Conservation (phyloP, 1,284 basidiomycete genomes). For the Irpex lacteus region DNA sequence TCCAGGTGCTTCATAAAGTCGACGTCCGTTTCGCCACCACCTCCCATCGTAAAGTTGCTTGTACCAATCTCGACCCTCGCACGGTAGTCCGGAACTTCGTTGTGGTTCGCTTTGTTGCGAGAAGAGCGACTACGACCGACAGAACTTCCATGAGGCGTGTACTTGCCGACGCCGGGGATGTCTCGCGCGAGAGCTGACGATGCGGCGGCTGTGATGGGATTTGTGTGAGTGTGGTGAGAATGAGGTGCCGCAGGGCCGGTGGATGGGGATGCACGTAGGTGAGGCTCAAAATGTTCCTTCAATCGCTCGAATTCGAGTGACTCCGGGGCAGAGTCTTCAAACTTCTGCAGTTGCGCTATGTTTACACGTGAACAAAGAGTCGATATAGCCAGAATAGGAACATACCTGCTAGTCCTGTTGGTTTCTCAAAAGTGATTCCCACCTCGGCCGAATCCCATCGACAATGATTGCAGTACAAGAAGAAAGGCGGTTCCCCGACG, state of each 20-base stretch:
- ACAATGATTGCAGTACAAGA: conserved; percentile 89
- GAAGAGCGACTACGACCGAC: conserved; percentile 50
- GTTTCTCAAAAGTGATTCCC: conserved; percentile 93
- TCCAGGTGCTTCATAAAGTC: conserved; percentile 67
- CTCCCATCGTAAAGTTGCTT: conserved; percentile 48
- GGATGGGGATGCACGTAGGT: conserved; percentile 76
- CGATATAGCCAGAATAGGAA: not conserved
- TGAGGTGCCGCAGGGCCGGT: conserved; percentile 40
- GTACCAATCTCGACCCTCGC: conserved; percentile 62
- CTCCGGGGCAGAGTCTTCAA: conserved; percentile 82
- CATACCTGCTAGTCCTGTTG: conserved; percentile 88
- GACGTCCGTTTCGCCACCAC: conserved; percentile 67
- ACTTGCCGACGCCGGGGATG: conserved; percentile 74
- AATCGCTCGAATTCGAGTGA: conserved; percentile 87
- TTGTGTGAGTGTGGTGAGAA: conserved; percentile 68
- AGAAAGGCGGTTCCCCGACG: conserved; percentile 84
- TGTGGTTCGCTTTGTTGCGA: conserved; percentile 62
- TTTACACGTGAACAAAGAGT: conserved; percentile 5
- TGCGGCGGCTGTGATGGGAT: conserved; percentile 82
- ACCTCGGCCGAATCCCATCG: conserved; percentile 93
- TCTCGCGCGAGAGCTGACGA: conserved; percentile 80
- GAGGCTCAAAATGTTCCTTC: conserved; percentile 93
- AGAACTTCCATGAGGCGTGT: conserved; percentile 61
- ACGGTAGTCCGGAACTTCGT: conserved; percentile 74
- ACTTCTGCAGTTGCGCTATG: conserved; percentile 84